Evolutionary conservation across 805 yeast species (phyloP).

Genomic region (Naumovozyma castellii): DNA sequence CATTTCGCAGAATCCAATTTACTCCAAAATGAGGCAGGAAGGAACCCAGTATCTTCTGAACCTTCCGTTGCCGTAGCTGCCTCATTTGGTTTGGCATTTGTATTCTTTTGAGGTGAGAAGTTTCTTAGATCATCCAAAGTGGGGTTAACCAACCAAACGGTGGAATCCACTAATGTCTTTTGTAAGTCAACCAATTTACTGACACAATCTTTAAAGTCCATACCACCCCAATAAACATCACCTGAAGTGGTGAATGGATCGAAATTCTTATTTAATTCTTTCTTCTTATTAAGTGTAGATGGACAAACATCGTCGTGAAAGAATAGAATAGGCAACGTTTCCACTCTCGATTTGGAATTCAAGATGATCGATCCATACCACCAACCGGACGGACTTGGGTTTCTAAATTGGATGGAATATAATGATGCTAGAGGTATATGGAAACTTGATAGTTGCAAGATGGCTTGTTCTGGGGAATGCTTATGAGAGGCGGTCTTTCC

Average conservation of each 20-base stretch:
- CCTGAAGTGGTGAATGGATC: conserved; percentile 57
- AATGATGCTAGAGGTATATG: conserved; percentile 41
- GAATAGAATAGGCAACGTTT: conserved; percentile 71
- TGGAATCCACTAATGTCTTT: conserved; percentile 59
- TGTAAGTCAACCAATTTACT: conserved; percentile 51
- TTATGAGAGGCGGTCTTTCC: background rate
- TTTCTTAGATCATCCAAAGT: conserved; percentile 38
- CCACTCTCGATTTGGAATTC: conserved; percentile 48
- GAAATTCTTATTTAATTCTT: conserved; percentile 51
- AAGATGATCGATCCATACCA: conserved; percentile 86
- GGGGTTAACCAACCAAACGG: conserved; percentile 72
- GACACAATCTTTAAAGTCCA: conserved; percentile 54
- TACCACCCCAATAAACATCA: conserved; percentile 85
- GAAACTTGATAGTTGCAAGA: background rate
- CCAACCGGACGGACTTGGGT: conserved; percentile 69
- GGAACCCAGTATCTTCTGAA: background rate
- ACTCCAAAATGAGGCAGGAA: conserved; percentile 13
- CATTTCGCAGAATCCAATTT: conserved; percentile 52
- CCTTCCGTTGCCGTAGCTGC: background rate
- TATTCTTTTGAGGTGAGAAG: conserved; percentile 17
- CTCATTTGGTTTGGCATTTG: background rate
- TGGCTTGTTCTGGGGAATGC: background rate
- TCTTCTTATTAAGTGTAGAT: conserved; percentile 57
- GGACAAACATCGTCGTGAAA: conserved; percentile 87
- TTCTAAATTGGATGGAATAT: conserved; percentile 73